These are phyloP conservation scores for Collybia nuda DNA, from an alignment of 768 basidiomycete species.

Conservation along the genomic window DNA sequence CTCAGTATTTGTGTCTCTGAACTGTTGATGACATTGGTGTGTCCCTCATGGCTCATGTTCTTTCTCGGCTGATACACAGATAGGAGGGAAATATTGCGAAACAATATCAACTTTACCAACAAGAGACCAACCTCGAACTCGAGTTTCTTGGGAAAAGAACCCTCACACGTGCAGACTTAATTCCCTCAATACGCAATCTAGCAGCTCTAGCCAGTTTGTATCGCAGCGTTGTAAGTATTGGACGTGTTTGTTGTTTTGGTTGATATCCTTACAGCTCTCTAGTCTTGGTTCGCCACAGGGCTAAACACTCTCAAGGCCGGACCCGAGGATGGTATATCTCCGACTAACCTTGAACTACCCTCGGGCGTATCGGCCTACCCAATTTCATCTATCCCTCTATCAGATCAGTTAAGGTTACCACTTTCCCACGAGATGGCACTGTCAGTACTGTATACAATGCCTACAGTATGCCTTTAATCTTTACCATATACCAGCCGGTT, in stretches of 20 bases:
- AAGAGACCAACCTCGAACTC: constrained; percentile 81
- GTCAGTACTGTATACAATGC: constrained; percentile 46
- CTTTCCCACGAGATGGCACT: constrained; percentile 87
- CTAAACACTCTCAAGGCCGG: constrained; percentile 65
- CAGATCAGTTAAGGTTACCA: constrained; percentile 64
- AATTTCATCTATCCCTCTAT: constrained; percentile 38
- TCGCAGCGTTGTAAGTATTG: constrained; percentile 74
- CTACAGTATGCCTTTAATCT: background rate
- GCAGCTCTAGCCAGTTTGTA: constrained; percentile 77
- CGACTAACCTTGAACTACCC: constrained; percentile 50
- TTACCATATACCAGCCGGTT: constrained; percentile 62
- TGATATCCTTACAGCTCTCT: constrained; percentile 3
- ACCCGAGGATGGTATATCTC: constrained; percentile 54
- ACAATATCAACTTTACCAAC: constrained; percentile 58
- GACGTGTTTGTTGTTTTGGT: background rate
- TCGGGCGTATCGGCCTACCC: constrained; percentile 50
- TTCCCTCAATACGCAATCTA: constrained; percentile 70
- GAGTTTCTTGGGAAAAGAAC: constrained; percentile 55
- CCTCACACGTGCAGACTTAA: constrained; percentile 63
- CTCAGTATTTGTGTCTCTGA: constrained; percentile 73
- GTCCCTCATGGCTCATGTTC: constrained; percentile 17
- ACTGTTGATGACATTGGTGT: constrained; percentile 52
- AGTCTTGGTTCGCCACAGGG: constrained; percentile 87
- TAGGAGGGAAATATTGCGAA: constrained; percentile 42
- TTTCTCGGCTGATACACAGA: background rate